Conservation (phyloP, 345 rosid genomes). For the Sonneratia alba region DNA sequence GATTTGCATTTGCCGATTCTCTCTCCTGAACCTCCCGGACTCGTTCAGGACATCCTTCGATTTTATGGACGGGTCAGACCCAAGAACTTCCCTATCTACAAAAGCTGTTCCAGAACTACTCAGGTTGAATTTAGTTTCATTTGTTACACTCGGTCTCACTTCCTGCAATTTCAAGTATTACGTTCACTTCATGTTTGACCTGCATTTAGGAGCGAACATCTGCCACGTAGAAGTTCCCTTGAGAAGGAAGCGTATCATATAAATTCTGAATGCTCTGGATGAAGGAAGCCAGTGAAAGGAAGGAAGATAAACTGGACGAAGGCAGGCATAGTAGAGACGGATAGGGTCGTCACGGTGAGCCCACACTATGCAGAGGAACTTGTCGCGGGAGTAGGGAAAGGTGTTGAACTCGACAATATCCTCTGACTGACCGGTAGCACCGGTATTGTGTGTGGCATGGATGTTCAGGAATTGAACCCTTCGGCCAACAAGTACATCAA, state of each 20-base stretch:
- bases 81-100: background rate
- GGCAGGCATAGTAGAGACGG: slow-evolving; percentile 64
- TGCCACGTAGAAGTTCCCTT: no score
- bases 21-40: slow-evolving; percentile 65
- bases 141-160: no score
- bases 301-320: slow-evolving; percentile 97
- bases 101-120: no score
- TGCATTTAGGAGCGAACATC: background rate
- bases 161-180: no score
- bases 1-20: slow-evolving; percentile 53
- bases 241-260: background rate
- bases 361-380: slow-evolving; percentile 80
- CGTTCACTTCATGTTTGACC: no score
- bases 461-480: slow-evolving; percentile 95
- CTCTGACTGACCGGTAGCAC: slow-evolving; percentile 43
- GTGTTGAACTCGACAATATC: slow-evolving; percentile 61
- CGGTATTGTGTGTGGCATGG: slow-evolving; percentile 87
- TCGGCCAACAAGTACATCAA: slow-evolving; percentile 58
- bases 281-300: slow-evolving; percentile 67
- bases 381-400: slow-evolving; percentile 54
- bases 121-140: no score
- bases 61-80: slow-evolving; percentile 64
- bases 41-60: slow-evolving; percentile 66
- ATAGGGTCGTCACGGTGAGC: slow-evolving; percentile 75
- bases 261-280: background rate